These are phyloP conservation scores for Paraphaeosphaeria sporulosa DNA, from an alignment of 2,329 filamentous ascomycete genomes.

Conservation along the genomic window DNA sequence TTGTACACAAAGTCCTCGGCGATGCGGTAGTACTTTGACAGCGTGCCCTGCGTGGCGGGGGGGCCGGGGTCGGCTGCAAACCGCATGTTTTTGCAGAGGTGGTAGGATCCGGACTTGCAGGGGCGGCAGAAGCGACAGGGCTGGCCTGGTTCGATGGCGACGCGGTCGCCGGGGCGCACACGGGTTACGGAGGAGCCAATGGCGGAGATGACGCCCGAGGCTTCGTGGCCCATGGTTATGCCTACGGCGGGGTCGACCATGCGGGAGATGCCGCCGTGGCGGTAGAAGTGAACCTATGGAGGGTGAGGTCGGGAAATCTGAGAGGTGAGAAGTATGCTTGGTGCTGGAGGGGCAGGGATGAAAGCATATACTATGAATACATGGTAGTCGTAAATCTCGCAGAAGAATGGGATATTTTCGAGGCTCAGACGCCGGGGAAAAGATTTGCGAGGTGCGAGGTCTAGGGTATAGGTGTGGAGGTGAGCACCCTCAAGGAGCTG, in stretches of 20 bases:
- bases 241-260: conserved; percentile 78
- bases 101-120: conserved; percentile 89
- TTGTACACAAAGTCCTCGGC: conserved; percentile 92
- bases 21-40: conserved; percentile 89
- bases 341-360: background rate
- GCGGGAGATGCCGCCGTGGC: conserved; percentile 89
- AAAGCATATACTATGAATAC: too few relatives aligned
- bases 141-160: conserved; percentile 90
- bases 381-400: too few relatives aligned
- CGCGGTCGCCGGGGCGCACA: conserved; percentile 82
- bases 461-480: background rate
- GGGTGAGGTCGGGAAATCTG: conserved; percentile 3
- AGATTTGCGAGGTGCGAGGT: background rate
- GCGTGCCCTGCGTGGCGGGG: conserved; percentile 67
- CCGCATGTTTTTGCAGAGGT: conserved; percentile 82
- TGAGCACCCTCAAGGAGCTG: background rate
- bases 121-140: conserved; percentile 88
- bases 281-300: conserved; percentile 84
- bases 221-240: conserved; percentile 93
- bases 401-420: too few relatives aligned
- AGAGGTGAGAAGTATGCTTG: background rate
- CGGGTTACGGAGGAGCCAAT: conserved; percentile 77
- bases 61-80: conserved; percentile 92
- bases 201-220: conserved; percentile 79
- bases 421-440: too few relatives aligned